Evolutionary conservation across 2,329 filamentous ascomycete species (phyloP), one percentile per base, ranked within the genome.

Genomic region (Paracoccidioides lutzii): DNA sequence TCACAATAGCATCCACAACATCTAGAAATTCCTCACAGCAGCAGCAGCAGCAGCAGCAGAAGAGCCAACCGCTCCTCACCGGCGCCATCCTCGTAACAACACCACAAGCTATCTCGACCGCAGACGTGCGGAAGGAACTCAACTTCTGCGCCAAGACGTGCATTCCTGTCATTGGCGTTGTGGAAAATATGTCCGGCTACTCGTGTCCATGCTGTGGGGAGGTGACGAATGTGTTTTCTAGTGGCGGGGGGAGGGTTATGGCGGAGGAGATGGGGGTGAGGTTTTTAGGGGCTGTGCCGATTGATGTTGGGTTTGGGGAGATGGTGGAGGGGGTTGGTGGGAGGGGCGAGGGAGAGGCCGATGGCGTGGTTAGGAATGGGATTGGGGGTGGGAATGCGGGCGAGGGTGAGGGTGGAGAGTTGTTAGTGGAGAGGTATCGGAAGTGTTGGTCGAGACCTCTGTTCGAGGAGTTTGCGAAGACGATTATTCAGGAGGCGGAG

Each of bases 11-110:
- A 9, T 38, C 46, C 15, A 35, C 9, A 66, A 50, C 46, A 35
- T 7, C 71, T 33, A 67, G 68, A 4, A 62, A 65, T 32, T 22
- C 22, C 43, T 8, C 43, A 6, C 6, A 32, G 22, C 40, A 22
- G 14, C 48, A 38, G 14, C 32, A 37, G 60, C 67, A 9, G 44
- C 62, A 4, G 52, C 57, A 1, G 54, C 59, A 2, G 61, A 64
- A 58, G 22, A 54, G 61, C 15, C 56, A 45, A 15, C 82, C 82
- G 0, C 85, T 90, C 62, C 79, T 96, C 2, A 81, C 86, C 0
- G 93, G 91, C 7, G 91, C 93, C 0, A 90, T 98, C 0, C 84
- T 98, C 0, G 91, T 98, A 1, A 98, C 93, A 2, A 98, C 93
- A 0, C 93, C 93, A 0, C 93, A 98, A 69, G 93, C 91, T 0